Evolutionary conservation across 495 filamentous ascomycete genomes (phyloP), one percentile per base, ranked within the genome.

Genomic region (Schizothecium vesticola): DNA sequence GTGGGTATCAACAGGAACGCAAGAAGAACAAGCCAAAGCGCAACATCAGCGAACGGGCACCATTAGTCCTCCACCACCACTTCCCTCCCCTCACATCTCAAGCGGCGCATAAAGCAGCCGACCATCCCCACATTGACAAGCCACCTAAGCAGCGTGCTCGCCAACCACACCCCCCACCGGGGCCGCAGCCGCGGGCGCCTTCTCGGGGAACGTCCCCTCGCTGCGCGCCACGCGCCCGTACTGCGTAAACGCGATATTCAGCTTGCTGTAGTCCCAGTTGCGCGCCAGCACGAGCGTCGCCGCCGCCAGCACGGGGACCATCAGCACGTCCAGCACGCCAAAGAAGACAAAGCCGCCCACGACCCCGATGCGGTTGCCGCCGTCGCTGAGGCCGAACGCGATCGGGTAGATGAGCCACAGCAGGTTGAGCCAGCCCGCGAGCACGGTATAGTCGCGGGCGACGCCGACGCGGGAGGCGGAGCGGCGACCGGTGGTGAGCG

Each of bases 221-320:
- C 36, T 68, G 16, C 74, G 70, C 29, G 73, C 74, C 64, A 85
- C 83, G 55, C 83, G 82, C 62, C 83, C 83, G 70, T 84, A 84
- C 72, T 82, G 83, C n/a, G 83, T 86, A 68, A 86, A 86, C 63
- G 80, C 75, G 29, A 86, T 70, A 73, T 84, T 83, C 26, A 86
- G 71, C 28, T 67, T 68, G 70, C 71, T 69, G 67, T 81, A 84
- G 65, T 86, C 83, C 83, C 83, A 86, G 26, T 69, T 75, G 66
- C 74, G 70, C 43, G 80, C 71, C 16, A 83, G 71, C 71, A 78
- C 66, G 56, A 83, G 59, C 72, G 78, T 71, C 70, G 73, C 74
- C 22, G 78, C 77, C 33, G 77, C 68, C 28, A 80, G 57, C 55
- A 73, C 76, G 11, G 77, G 73, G 43, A 83, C 26, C 21, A 82